Percentiles rank a stretch among this genome's conserved stretches.
These are phyloP conservation scores for Microcera coccophila DNA, from an alignment of 2,329 filamentous ascomycete genomes.

Conservation along the genomic window DNA sequence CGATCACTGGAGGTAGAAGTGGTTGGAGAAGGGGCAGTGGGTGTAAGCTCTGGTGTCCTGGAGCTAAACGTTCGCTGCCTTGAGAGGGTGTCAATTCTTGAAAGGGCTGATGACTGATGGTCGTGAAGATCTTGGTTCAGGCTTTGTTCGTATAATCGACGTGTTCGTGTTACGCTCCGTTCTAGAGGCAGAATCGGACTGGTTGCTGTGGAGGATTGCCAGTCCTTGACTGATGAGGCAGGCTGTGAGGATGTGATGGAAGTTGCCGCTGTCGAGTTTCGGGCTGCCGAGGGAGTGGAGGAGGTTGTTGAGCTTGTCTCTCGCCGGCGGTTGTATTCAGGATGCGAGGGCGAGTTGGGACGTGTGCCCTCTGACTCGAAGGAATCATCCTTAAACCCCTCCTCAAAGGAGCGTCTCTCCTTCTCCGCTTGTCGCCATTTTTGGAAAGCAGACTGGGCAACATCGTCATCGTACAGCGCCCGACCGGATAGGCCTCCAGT, in stretches of 20 bases:
- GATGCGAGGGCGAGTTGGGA: slow-evolving; percentile 46
- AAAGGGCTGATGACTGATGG: slow-evolving; percentile 71
- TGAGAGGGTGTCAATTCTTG: slow-evolving; percentile 74
- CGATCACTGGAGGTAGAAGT: slow-evolving; percentile 43
- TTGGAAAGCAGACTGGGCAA: slow-evolving; percentile 79
- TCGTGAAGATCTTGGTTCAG: slow-evolving; percentile 76
- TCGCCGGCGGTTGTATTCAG: slow-evolving; percentile 68
- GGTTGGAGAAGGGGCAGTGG: slow-evolving; percentile 46
- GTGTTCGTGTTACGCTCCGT: slow-evolving; percentile 64
- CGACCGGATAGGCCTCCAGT: slow-evolving; percentile 59
- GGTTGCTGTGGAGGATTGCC: slow-evolving; percentile 38
- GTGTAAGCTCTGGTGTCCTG: slow-evolving; percentile 48
- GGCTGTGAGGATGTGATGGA: slow-evolving; percentile 73
- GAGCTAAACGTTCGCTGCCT: slow-evolving; percentile 53
- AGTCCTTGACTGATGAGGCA: slow-evolving; percentile 50
- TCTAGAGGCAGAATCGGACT: slow-evolving; percentile 48
- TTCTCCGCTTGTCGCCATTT: slow-evolving; percentile 62
- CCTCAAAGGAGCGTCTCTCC: slow-evolving; percentile 43
- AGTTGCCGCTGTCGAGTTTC: slow-evolving; percentile 82
- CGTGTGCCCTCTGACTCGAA: slow-evolving; percentile 26
- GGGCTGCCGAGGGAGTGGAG: slow-evolving; percentile 60
- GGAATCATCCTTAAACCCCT: slow-evolving; percentile 23
- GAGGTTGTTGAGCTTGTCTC: slow-evolving; percentile 86
- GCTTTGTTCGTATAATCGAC: slow-evolving; percentile 78
- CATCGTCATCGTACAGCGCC: slow-evolving; percentile 81